A percentile compares a stretch with the other conserved stretches of the same genome.
These are phyloP conservation scores for Diaporthe humulicola DNA, from an alignment of 2,329 filamentous ascomycete species.

Conservation along the genomic window DNA sequence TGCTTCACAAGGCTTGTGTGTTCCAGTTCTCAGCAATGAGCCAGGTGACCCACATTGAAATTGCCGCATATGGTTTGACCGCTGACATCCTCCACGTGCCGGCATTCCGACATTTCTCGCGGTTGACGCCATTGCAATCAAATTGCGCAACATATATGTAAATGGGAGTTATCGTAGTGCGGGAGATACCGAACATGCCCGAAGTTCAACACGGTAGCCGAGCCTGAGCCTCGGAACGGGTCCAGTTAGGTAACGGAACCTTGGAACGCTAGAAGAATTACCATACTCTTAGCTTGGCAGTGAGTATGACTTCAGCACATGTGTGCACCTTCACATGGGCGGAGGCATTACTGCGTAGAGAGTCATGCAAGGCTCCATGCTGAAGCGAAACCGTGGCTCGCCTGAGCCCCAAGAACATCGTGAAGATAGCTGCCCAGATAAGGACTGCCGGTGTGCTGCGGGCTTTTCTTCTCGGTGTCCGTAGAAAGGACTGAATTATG, in stretches of 20 bases:
- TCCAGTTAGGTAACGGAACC: background rate
- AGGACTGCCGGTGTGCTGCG: background rate
- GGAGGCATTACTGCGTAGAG: background rate
- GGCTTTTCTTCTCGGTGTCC: conserved; percentile 11
- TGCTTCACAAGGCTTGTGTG: conserved; percentile 25
- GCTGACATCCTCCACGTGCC: background rate
- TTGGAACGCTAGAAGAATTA: background rate
- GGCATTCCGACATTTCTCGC: background rate
- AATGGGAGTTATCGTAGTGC: background rate
- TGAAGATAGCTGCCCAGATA: conserved; percentile 16
- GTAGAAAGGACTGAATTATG: conserved; percentile 6
- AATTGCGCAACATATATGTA: background rate
- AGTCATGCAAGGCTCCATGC: conserved; percentile 8
- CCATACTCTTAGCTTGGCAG: background rate
- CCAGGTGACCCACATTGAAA: conserved; percentile 21
- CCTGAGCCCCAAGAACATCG: background rate
- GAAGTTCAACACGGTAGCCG: background rate
- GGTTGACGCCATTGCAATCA: background rate
- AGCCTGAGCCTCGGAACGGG: conserved; percentile 17
- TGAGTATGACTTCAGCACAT: background rate
- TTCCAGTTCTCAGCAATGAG: conserved; percentile 2
- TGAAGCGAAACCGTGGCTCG: background rate
- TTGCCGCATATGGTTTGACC: conserved; percentile 7
- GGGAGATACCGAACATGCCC: conserved; percentile 7
- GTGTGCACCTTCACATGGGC: conserved; percentile 1